Evolutionary conservation across 768 basidiomycete species (phyloP).

Genomic region (Rubroboletus satanas): DNA sequence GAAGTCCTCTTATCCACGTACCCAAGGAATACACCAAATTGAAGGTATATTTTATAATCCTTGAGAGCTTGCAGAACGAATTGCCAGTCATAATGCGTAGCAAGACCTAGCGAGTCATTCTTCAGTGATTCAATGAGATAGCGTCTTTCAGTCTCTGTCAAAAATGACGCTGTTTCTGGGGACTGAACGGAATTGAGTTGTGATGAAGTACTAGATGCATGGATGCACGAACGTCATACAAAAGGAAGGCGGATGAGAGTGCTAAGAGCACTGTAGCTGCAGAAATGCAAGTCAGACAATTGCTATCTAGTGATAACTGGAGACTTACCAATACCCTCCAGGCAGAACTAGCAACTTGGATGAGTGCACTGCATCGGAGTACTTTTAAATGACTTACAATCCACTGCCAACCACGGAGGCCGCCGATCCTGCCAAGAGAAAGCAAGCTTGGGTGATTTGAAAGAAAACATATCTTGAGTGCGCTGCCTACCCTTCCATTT

Average conservation of each 20-base stretch:
- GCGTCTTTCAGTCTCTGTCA: conserved; percentile 31
- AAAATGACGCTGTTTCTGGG: conserved; percentile 13
- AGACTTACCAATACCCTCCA: conserved; percentile 20
- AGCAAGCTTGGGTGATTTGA: background rate
- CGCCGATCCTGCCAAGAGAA: conserved; percentile 20
- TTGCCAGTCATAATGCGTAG: conserved; percentile 39
- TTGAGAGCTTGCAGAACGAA: conserved; percentile 46
- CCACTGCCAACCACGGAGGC: conserved; percentile 38
- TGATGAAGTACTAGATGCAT: background rate
- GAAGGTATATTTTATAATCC: conserved; percentile 40
- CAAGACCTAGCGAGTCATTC: conserved; percentile 39
- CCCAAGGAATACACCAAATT: conserved; percentile 38
- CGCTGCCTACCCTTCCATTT: conserved; percentile 32
- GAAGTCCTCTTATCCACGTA: conserved; percentile 1
- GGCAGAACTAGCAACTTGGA: conserved; percentile 22
- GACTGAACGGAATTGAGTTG: conserved; percentile 4
- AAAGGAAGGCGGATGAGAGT: conserved; percentile 38
- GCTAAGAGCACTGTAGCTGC: conserved; percentile 14
- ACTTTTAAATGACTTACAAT: conserved; percentile 23
- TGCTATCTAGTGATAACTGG: background rate
- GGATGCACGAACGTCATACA: conserved; percentile 43
- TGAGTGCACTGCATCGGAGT: background rate
- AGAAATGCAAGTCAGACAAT: background rate
- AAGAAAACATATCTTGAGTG: conserved; percentile 10
- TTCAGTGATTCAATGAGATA: conserved; percentile 38